A percentile compares a stretch with the other conserved stretches of the same genome.
phyloP scores from a whole-genome alignment of 2,329 filamentous ascomycete genomes.

The Sporothrix mexicana region DNA sequence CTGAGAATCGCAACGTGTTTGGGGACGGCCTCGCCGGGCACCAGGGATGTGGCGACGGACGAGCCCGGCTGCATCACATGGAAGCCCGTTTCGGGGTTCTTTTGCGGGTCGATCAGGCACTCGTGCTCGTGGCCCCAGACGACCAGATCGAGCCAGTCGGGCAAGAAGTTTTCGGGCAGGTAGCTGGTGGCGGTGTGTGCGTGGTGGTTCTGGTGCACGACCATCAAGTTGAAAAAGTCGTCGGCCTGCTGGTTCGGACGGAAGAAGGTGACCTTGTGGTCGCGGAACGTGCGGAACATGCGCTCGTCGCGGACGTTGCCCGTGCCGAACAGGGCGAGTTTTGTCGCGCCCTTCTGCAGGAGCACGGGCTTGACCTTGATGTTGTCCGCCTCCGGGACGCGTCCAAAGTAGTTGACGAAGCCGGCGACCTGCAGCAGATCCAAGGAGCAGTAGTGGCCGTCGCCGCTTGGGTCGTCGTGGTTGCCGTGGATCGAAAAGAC shows the following conservation, averaged over 20 bases:
- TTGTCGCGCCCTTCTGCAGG: slow-evolving; percentile 90
- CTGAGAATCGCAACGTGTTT: slow-evolving; percentile 90
- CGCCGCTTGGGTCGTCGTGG: slow-evolving; percentile 96
- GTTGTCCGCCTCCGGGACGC: slow-evolving; percentile 89
- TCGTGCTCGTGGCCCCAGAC: slow-evolving; percentile 99
- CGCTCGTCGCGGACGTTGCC: slow-evolving; percentile 97
- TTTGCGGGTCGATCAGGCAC: slow-evolving; percentile 82
- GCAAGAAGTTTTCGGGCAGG: slow-evolving; percentile 89
- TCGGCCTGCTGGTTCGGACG: slow-evolving; percentile 77
- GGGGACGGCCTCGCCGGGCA: slow-evolving; percentile 84
- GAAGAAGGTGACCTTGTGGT: slow-evolving; percentile 93
- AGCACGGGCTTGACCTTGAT: slow-evolving; percentile 91
- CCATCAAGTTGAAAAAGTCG: slow-evolving; percentile 96
- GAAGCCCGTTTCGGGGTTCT: slow-evolving; percentile 88
- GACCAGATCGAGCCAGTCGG: slow-evolving; percentile 87
- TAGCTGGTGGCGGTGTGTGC: slow-evolving; percentile 93
- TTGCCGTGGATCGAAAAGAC: slow-evolving; percentile 99
- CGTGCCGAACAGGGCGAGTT: slow-evolving; percentile 89
- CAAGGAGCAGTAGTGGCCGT: slow-evolving; percentile 87
- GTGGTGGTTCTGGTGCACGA: slow-evolving; percentile 95
- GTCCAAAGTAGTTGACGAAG: slow-evolving; percentile 93
- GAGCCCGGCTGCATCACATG: slow-evolving; percentile 98
- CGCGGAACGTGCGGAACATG: slow-evolving; percentile 89
- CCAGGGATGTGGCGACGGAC: slow-evolving; percentile 90
- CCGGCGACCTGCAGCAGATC: slow-evolving; percentile 91